Evolutionary conservation across 345 rosid species (phyloP).

Genomic region (Abelmoschus esculentus): DNA sequence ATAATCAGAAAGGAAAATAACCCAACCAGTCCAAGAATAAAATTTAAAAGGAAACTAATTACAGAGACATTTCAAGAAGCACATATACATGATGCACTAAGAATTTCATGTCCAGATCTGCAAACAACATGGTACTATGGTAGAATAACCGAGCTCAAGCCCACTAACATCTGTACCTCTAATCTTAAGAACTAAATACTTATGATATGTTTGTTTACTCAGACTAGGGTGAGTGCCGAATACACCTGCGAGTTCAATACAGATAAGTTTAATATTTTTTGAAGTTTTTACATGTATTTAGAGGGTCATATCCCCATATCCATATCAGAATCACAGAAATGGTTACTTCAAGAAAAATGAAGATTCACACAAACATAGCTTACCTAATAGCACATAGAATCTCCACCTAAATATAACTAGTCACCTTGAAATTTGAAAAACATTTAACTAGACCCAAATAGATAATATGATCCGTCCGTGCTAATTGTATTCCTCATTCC

Average conservation of each 20-base stretch:
- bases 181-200: not conserved
- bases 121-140: not conserved
- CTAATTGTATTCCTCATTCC: not conserved
- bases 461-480: too few relatives aligned
- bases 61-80: not conserved
- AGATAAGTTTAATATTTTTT: not conserved
- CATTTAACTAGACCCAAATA: not conserved
- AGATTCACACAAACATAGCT: not conserved
- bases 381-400: not conserved
- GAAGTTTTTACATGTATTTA: not conserved
- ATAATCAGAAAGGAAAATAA: not conserved
- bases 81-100: not conserved
- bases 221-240: not conserved
- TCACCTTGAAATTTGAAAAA: not conserved
- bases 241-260: too few relatives aligned
- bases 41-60: not conserved
- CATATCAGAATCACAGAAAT: not conserved
- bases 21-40: not conserved
- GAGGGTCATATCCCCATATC: not conserved
- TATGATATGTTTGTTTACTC: not conserved
- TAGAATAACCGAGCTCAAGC: not conserved
- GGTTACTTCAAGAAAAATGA: not conserved
- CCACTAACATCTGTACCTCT: not conserved
- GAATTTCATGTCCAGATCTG: not conserved
- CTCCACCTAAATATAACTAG: not conserved